These are phyloP conservation scores for Cynanchum wilfordii DNA, from an alignment of 257 asterid genomes.

Conservation along the genomic window DNA sequence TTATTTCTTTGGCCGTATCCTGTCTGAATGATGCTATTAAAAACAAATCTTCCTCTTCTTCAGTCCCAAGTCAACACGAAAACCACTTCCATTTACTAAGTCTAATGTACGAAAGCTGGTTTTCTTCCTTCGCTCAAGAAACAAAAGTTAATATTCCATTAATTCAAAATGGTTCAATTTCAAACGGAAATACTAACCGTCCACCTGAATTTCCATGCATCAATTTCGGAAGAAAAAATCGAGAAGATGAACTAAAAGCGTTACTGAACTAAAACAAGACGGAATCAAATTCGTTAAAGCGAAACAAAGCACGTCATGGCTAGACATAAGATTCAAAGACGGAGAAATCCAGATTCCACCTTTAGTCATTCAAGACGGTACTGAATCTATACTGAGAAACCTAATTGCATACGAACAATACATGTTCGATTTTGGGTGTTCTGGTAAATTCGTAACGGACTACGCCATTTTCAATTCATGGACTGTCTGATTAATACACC, in stretches of 20 bases:
- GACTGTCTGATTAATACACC: neutral
- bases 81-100: too few species aligned
- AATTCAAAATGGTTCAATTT: too few species aligned
- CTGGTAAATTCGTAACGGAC: too few species aligned
- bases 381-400: neutral
- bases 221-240: too few species aligned
- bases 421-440: too few species aligned
- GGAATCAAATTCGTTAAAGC: neutral
- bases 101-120: neutral
- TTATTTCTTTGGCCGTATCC: too few species aligned
- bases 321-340: neutral
- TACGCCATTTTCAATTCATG: too few species aligned
- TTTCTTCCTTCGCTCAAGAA: neutral
- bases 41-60: too few species aligned
- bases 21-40: too few species aligned
- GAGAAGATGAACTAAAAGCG: too few species aligned
- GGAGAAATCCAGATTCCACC: neutral
- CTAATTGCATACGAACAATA: neutral
- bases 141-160: neutral
- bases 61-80: accelerated
- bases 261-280: too few species aligned
- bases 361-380: neutral
- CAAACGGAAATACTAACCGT: too few species aligned
- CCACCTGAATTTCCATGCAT: neutral
- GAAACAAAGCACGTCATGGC: neutral